phyloP scores from a whole-genome alignment of 2,329 filamentous ascomycete species.

The Didymella glomerata region DNA sequence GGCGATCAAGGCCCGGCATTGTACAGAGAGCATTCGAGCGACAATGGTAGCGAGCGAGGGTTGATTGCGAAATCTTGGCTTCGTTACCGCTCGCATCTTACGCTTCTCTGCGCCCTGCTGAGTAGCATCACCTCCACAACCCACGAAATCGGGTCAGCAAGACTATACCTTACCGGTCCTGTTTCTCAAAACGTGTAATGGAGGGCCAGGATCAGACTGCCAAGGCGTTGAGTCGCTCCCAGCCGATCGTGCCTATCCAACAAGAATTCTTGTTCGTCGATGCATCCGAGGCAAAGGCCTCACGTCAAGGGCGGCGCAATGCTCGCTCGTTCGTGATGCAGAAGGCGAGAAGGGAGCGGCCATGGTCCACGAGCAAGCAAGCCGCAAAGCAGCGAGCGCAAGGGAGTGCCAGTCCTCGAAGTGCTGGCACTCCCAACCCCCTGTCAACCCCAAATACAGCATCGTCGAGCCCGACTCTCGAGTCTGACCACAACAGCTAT shows the following conservation, averaged over 20 bases:
- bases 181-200: slow-evolving; percentile 37
- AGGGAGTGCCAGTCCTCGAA: slow-evolving; percentile 39
- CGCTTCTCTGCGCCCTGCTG: slow-evolving; percentile 33
- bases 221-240: slow-evolving; percentile 33
- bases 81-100: slow-evolving; percentile 30
- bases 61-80: slow-evolving; percentile 42
- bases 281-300: slow-evolving; percentile 49
- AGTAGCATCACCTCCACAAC: slow-evolving; percentile 35
- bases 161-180: slow-evolving; percentile 30
- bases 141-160: slow-evolving; percentile 30
- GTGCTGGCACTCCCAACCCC: slow-evolving; percentile 41
- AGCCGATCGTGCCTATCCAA: slow-evolving; percentile 36
- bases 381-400: slow-evolving; percentile 43
- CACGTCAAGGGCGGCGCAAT: slow-evolving; percentile 50
- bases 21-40: slow-evolving; percentile 29
- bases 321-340: slow-evolving; percentile 54
- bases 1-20: slow-evolving; percentile 36
- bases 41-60: slow-evolving; percentile 40
- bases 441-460: slow-evolving; percentile 40
- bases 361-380: slow-evolving; percentile 53
- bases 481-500: slow-evolving; percentile 29
- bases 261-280: slow-evolving; percentile 52
- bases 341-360: slow-evolving; percentile 48
- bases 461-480: slow-evolving; percentile 44
- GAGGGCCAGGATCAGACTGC: slow-evolving; percentile 36